Evolutionary conservation across 2,329 filamentous ascomycete species (phyloP), one percentile per base, ranked within the genome.

Genomic region (Lasiodiplodia citricola): DNA sequence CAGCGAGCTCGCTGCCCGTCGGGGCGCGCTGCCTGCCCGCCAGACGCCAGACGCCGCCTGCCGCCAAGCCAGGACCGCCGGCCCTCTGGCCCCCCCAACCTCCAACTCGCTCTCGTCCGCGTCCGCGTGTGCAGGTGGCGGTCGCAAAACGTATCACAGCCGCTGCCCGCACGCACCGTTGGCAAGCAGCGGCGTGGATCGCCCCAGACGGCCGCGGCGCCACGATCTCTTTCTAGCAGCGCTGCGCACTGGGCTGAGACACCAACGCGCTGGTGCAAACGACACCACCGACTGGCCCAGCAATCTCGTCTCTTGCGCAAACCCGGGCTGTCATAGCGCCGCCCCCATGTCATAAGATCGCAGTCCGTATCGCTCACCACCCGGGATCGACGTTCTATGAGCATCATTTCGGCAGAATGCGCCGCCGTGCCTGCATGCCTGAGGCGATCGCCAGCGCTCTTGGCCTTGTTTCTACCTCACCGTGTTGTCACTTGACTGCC

Each of bases 401-500:
- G 55, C 47, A 67, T 67, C 57, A 55, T 68, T 68, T 68, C 66
- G 66, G 66, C 57, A 55, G 51, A 66, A 66, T 66, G 51, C 51
- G 51, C 63, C 57, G 37, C 35, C 66, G 25, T 68, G 66, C 56
- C 55, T 67, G 65, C 65, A 68, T 68, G 60, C 69, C 74, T 73
- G 69, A 73, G 69, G 72, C 73, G 71, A 69, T 71, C 68, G 68
- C 56, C 71, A 69, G 73, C 74, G 75, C 60, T 64, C 75, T 68
- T 73, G 72, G 69, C 71, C 63, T 70, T 73, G 73, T 64, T 64
- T 64, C 60, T 64, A 64, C 60, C 47, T 64, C 72, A 74, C 74
- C 73, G 73, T 74, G 72, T 68, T 64, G 75, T 78, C 76, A 80
- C 75, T 78, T 79, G 77, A 78, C 74, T 74, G 67, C 71, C 71